These are phyloP conservation scores for Saturnispora ahearnii DNA, from an alignment of 805 yeast genomes.

Conservation along the genomic window DNA sequence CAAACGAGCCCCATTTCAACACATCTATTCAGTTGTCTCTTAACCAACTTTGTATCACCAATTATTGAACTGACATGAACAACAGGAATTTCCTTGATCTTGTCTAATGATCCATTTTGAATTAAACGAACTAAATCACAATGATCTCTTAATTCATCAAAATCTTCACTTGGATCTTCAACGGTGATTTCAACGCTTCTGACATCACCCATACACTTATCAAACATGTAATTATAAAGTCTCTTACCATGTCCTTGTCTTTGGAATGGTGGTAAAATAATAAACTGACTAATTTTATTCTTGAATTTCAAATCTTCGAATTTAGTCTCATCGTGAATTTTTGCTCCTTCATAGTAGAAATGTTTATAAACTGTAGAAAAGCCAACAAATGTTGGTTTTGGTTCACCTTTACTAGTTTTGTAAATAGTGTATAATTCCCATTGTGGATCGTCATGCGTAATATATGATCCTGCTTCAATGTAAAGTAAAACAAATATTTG, in stretches of 20 bases:
- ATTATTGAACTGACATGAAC: constrained; percentile 31
- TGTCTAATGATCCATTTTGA: constrained; percentile 23
- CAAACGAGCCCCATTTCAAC: constrained; percentile 64
- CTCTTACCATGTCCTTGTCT: constrained; percentile 60
- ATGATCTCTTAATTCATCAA: constrained; percentile 85
- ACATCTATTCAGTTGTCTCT: constrained; percentile 68
- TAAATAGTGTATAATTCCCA: constrained; percentile 73
- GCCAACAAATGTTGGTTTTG: constrained; percentile 50
- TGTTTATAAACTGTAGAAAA: constrained; percentile 78
- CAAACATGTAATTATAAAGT: constrained; percentile 49
- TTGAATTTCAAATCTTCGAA: constrained; percentile 32
- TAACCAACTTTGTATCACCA: constrained; percentile 36
- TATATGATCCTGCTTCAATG: constrained; percentile 90
- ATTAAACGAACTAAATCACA: constrained; percentile 54
- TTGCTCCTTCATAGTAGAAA: constrained; percentile 59
- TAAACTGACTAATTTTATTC: constrained; percentile 78
- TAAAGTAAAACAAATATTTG: constrained; percentile 75
- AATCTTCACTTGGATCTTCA: constrained; percentile 90
- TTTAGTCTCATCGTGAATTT: constrained; percentile 22
- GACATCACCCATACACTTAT: constrained; percentile 45
- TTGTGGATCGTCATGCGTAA: constrained; percentile 61
- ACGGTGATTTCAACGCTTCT: constrained; percentile 66
- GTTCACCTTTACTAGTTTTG: constrained; percentile 27
- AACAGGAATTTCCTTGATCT: constrained; percentile 21
- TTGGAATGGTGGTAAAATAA: constrained; percentile 80